Base-by-base conservation (phyloP, 129 eudicot genomes). In the Centella asiatica region DNA sequence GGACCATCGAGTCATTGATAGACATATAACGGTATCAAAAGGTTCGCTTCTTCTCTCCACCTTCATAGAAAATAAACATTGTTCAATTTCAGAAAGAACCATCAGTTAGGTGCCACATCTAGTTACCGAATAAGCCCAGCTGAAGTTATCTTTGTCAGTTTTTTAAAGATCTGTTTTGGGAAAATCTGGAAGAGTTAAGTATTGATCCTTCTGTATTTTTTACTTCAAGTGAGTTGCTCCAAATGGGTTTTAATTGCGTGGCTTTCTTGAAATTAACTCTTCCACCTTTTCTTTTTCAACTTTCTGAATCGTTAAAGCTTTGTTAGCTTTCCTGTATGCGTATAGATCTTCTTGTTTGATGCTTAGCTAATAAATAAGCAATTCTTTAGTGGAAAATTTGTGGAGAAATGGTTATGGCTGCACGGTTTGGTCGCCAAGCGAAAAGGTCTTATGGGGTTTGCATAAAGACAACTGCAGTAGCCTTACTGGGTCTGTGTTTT, bases 401-500 rank as follows among this genome's bases (percentile, higher is more conserved):
- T 14, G 39, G 36, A 65, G 29, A 34, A 59, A 83, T 82, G 81
- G 89, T 90, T 8, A 66, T 92, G 71, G 83, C 37, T 58, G 63
- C 90, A 59, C 62, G 90, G 74, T 87, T 87, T 53, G 81, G 95
- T 62, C 79, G 84, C 34, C 86, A 80, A 73, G 88, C 77, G 18
- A 92, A 74, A 72, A 68, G 85, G 57, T 88, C 95, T 45, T 76
- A 76, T 76, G 96, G 99, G 56, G 71, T 92, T 48, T 75, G 73
- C 47, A 63, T 83, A 9, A 92, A 92, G 80, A 65, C 88, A 44
- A 77, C 84, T 31, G 83, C 95, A 24, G 92, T 80, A 9, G 81
- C 83, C 25, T 62, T 85, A 8, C 69, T 92, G 80, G 99, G 99
- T 60, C 46, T 92, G 74, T 92, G 99, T 74, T 92, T 92, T 69